Base-by-base conservation (phyloP, 2,329 filamentous ascomycete species). In the Colletotrichum scovillei region DNA sequence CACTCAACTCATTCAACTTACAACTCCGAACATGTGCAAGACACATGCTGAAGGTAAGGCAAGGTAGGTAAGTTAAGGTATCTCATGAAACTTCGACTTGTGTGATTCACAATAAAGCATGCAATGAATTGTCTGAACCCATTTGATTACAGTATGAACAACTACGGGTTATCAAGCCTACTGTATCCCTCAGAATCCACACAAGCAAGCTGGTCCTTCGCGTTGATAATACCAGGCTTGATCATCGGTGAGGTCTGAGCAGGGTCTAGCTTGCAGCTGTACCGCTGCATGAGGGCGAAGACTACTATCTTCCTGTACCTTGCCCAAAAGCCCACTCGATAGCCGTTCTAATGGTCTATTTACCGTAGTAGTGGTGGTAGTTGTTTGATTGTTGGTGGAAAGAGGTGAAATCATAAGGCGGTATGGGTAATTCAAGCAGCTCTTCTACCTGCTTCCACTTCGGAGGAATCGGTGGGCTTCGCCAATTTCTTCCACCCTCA, bases 241-340 rank as follows among this genome's bases (percentile, higher is more conserved):
- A 99, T 98, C 97, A 99, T 99, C 5, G 88, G 84, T 0, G 92
- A 85, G 0, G 96, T 98, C 84, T 97, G 87, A 0, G 83, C 80
- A 0, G 88, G 85, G 66, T 88, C 88, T 1, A 93, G 80, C 81
- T 93, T 93, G 83, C 85, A 92, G 0, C 85, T 84, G 75, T 92
- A 94, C 0, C 89, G 85, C 79, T 93, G 91, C 79, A 90, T 87
- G 0, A 84, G 81, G 38, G 85, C 78, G 6, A 91, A 76, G 11
- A 83, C 82, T 19, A 42, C 38, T 3, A 42, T 42, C 38, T 42
- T 8, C 0, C 5, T 7, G 3, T 42, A 32, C 38, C 24, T 24
- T 24, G 24, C 24, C 16, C 38, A 19, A 14, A 42, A 42, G 38
- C 38, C 38, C 16, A 42, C 5, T 19, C 6, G 14, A 19, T 19